Conservation (phyloP, 805 yeast species). For the Hanseniaspora vineae region DNA sequence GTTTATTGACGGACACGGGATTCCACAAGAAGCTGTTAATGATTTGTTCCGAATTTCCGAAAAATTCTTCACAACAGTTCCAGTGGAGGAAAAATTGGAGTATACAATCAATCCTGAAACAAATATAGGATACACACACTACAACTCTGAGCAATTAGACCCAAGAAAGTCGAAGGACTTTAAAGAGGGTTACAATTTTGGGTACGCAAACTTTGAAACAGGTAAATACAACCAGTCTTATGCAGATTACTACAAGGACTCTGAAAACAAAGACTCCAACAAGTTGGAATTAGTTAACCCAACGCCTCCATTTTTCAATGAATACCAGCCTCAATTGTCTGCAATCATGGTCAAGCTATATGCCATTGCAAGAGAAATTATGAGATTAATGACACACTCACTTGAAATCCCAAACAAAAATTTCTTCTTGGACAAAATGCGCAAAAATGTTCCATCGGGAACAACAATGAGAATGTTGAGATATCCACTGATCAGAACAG, state of each 20-base stretch:
- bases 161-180: slow-evolving; percentile 37
- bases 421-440: slow-evolving; percentile 56
- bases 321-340: slow-evolving; percentile 38
- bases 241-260: slow-evolving; percentile 1
- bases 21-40: slow-evolving; percentile 41
- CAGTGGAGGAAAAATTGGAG: slow-evolving; percentile 36
- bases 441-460: slow-evolving; percentile 37
- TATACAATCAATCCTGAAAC: slow-evolving; percentile 34
- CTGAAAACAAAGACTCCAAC: not conserved
- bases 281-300: not conserved
- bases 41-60: slow-evolving; percentile 36
- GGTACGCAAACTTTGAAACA: slow-evolving; percentile 35
- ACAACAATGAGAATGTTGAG: slow-evolving; percentile 58
- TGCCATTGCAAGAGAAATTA: slow-evolving; percentile 33
- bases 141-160: slow-evolving; percentile 37
- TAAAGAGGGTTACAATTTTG: slow-evolving; percentile 60
- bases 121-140: slow-evolving; percentile 50
- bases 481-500: slow-evolving; percentile 47
- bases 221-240: slow-evolving; percentile 27
- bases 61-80: slow-evolving; percentile 35
- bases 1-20: slow-evolving; percentile 56
- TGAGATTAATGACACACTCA: slow-evolving; percentile 48
- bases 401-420: slow-evolving; percentile 41
- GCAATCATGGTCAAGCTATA: slow-evolving; percentile 34
- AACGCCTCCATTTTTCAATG: not conserved